Percentiles rank a stretch among this genome's conserved stretches.
Evolutionary conservation across 1,139 yeast species (phyloP).

Genomic region (Lodderomyces oxycetoniae): DNA sequence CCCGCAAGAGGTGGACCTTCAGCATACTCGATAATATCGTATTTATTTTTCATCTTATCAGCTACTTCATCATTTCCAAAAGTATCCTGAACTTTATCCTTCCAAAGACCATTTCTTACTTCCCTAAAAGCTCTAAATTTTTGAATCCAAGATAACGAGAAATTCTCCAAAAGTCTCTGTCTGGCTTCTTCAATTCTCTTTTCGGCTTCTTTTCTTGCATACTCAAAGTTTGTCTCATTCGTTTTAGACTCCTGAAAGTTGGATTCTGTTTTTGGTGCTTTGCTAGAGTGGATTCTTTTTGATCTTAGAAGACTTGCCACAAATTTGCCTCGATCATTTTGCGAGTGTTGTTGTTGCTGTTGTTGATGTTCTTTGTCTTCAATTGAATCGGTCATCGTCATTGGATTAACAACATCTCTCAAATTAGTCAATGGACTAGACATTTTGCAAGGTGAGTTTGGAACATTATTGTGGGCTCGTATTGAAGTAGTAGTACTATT

Average conservation of each 20-base stretch:
- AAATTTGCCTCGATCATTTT: too few relatives aligned
- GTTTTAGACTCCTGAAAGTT: neutral
- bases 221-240: constrained; percentile 4
- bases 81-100: constrained; percentile 19
- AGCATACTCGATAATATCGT: constrained; percentile 32
- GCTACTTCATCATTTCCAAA: constrained; percentile 38
- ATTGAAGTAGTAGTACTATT: constrained; percentile 1
- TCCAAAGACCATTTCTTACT: constrained; percentile 26
- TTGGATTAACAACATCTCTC: neutral
- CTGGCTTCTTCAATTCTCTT: constrained; percentile 31
- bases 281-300: too few relatives aligned
- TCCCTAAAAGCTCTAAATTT: constrained; percentile 27
- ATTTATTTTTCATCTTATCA: constrained; percentile 28
- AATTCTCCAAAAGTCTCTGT: constrained; percentile 37
- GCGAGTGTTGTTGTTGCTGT: neutral
- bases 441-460: constrained; percentile 1
- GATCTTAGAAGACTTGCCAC: too few relatives aligned
- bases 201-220: constrained; percentile 24
- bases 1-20: constrained; percentile 36
- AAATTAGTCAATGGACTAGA: constrained; percentile 4
- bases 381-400: neutral
- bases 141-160: constrained; percentile 69
- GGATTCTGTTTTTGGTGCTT: neutral
- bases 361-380: neutral
- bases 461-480: neutral